Evolutionary conservation across 2,329 filamentous ascomycete species (phyloP), one percentile per base, ranked within the genome.

Genomic region (Xylariaceae sp.): DNA sequence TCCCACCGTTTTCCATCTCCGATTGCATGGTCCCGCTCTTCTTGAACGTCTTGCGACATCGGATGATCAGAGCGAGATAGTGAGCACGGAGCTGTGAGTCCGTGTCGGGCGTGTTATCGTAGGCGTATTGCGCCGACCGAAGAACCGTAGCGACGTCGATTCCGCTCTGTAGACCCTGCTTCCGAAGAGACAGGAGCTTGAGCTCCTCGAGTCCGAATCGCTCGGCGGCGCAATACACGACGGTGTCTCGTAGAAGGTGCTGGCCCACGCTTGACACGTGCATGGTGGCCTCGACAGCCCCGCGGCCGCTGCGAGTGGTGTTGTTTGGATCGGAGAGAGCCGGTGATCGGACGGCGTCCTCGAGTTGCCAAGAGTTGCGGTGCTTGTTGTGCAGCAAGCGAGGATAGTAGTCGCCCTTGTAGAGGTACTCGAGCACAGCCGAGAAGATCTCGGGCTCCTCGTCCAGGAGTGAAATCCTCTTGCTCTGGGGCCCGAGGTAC

Each of bases 1-100:
- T 91, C 76, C 84, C 91, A 72, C 91, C 91, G 74, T 85, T 85
- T 79, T 96, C 89, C 91, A 97, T 96, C 79, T 96, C 91, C 78
- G 88, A 87, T 82, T 96, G 91, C 91, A 96, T 95, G 74, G 91
- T 96, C 75, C 91, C 91, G 78, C 91, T 96, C 76, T 88, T 86
- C 86, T 96, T 96, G 75, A 97, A 96, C 69, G 90, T 96, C 80
- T 91, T 91, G 74, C 92, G 89, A 81, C 89, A 92, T 78, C 91
- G 87, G 79, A 96, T 96, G 75, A 96, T 95, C 74, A 96, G 84
- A 72, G 91, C 90, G 73, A 97, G 86, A 80, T 96, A 96, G 79
- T 96, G 91, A 79, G 91, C 91, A 77, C 91, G 91, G 73, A 97
- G 85, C 68, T 87, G 84, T 70, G 88, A 92, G 78, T 97, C 91